A percentile compares a stretch with the other conserved stretches of the same genome.
phyloP scores from a whole-genome alignment of 2,329 filamentous ascomycete species.

The Colletotrichum cordylinicola region DNA sequence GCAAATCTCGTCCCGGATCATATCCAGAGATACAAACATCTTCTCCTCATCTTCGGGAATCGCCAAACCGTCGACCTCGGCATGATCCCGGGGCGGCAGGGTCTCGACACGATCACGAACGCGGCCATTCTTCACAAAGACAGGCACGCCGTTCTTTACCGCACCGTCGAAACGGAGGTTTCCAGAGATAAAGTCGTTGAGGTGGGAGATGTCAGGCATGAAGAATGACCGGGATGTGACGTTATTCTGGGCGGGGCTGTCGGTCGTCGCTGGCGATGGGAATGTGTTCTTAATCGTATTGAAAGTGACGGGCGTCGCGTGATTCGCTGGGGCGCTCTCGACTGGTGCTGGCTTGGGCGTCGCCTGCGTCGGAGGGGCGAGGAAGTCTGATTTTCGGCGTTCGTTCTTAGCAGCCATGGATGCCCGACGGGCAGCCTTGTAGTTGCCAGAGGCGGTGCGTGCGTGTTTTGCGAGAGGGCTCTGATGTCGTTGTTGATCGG shows the following conservation, averaged over 20 bases:
- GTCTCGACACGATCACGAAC: slow-evolving; percentile 48
- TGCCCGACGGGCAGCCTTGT: slow-evolving; percentile 8
- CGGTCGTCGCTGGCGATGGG: slow-evolving; percentile 38
- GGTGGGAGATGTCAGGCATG: slow-evolving; percentile 58
- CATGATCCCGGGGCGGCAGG: slow-evolving; percentile 45
- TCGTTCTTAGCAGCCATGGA: slow-evolving; percentile 13
- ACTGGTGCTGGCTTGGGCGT: slow-evolving; percentile 10
- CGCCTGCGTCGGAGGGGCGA: slow-evolving; percentile 10
- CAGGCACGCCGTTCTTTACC: slow-evolving; percentile 58
- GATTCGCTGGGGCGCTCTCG: background rate
- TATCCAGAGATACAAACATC: slow-evolving; percentile 67
- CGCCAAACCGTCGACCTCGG: slow-evolving; percentile 54
- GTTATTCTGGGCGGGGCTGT: slow-evolving; percentile 39
- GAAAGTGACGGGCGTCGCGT: slow-evolving; percentile 21
- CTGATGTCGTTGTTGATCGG: slow-evolving; percentile 33
- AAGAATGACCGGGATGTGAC: slow-evolving; percentile 58
- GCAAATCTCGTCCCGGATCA: slow-evolving; percentile 63
- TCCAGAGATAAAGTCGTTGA: slow-evolving; percentile 64
- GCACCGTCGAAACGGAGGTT: slow-evolving; percentile 57
- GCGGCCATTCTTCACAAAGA: slow-evolving; percentile 60
- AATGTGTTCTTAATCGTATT: slow-evolving; percentile 22
- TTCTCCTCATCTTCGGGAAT: slow-evolving; percentile 60
- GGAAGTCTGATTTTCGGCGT: slow-evolving; percentile 13
- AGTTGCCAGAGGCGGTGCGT: slow-evolving; percentile 30
- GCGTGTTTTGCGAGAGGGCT: slow-evolving; percentile 45